These are phyloP conservation scores for Acer yangbiense DNA, from an alignment of 345 rosid species.

Conservation along the genomic window DNA sequence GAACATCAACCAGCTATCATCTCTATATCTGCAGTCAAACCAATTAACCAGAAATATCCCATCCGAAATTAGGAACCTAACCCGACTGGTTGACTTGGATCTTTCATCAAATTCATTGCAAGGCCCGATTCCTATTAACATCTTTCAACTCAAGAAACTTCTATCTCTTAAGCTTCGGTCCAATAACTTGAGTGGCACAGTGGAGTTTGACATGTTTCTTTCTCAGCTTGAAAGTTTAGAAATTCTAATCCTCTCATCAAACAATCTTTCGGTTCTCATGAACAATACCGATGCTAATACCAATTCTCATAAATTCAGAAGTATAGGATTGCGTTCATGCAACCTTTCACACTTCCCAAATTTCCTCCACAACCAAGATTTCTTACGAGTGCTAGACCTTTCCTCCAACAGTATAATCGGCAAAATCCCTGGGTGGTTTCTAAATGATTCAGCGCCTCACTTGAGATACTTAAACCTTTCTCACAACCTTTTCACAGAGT, in stretches of 20 bases:
- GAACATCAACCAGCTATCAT: too few species aligned
- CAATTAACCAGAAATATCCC: not conserved
- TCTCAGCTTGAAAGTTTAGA: not conserved
- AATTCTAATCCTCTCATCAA: not conserved
- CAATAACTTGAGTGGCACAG: not conserved
- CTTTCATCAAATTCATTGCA: not conserved
- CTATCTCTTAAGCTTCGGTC: not conserved
- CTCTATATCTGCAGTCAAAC: not conserved
- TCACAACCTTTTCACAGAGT: not conserved
- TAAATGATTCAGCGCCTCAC: not conserved
- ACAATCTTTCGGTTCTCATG: not conserved
- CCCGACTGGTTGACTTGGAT: not conserved
- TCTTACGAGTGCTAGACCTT: not conserved
- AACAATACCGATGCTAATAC: not conserved
- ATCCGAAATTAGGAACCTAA: not conserved
- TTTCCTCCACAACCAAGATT: not conserved
- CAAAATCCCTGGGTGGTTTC: not conserved
- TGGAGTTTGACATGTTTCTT: not conserved
- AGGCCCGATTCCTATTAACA: not conserved
- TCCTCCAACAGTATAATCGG: not conserved
- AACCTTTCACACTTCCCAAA: not conserved
- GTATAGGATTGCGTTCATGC: not conserved
- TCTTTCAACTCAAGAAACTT: not conserved
- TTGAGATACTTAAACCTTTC: not conserved
- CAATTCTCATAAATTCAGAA: too few species aligned